Evolutionary conservation across 2,329 filamentous ascomycete genomes (phyloP).

Genomic region (Lasiodiplodia citricola): DNA sequence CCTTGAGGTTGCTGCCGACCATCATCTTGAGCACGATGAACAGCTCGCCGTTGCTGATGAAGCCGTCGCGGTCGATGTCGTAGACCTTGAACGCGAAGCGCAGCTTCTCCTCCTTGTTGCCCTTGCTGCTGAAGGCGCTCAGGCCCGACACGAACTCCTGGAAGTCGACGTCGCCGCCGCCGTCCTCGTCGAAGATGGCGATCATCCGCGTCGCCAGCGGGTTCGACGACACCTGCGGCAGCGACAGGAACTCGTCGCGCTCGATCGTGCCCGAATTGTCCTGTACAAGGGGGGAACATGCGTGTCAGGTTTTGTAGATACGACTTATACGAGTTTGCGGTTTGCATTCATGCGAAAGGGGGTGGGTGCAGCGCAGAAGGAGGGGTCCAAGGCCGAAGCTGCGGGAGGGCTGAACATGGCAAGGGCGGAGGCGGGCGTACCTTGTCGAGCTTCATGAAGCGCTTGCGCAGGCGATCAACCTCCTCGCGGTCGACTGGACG

Average conservation of each 20-base stretch:
- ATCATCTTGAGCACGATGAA: constrained; percentile 99
- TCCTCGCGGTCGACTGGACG: constrained; percentile 91
- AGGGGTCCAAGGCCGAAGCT: neutral
- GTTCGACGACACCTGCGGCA: constrained; percentile 97
- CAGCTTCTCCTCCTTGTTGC: constrained; percentile 98
- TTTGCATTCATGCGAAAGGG: neutral
- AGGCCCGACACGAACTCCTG: constrained; percentile 97
- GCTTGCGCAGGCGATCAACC: constrained; percentile 91
- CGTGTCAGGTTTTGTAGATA: neutral
- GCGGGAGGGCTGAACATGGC: neutral
- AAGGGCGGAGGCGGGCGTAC: constrained; percentile 54
- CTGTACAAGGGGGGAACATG: constrained; percentile 53
- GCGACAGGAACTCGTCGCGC: constrained; percentile 94
- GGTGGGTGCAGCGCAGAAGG: neutral
- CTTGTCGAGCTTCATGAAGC: constrained; percentile 99
- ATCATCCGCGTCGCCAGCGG: constrained; percentile 98
- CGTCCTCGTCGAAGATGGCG: constrained; percentile 98
- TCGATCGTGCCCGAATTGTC: constrained; percentile 98
- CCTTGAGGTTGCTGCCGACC: constrained; percentile 98
- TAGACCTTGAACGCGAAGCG: constrained; percentile 99
- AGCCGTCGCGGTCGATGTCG: constrained; percentile 98
- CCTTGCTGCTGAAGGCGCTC: constrained; percentile 94
- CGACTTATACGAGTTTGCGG: neutral
- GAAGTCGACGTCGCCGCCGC: constrained; percentile 96
- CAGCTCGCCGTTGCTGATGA: constrained; percentile 97